Evolutionary conservation across 805 yeast genomes (phyloP), one percentile per base, ranked within the genome.

Genomic region (Hanseniaspora valbyensis): DNA sequence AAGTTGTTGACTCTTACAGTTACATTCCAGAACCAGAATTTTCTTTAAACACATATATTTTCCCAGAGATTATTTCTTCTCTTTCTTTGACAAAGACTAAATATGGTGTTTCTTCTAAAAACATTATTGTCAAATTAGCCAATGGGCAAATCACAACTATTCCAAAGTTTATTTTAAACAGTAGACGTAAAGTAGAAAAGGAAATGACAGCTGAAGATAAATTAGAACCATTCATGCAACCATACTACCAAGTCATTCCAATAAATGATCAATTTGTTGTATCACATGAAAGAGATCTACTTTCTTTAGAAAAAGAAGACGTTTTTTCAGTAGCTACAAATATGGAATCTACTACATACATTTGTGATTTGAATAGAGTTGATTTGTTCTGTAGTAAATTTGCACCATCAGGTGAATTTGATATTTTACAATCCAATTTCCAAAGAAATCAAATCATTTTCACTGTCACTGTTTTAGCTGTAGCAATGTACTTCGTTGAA

Each of bases 321-420:
- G 55, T 80, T 5, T 58, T 71, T 2, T 69, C 82, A 0, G 18
- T 46, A 1, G 71, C 83, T 2, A 83, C 96, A 0, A 72, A 76
- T 36, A 68, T 88, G 46, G 97, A 90, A 65, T 84, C 95, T 1
- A 88, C 96, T 0, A 71, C 82, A 16, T 71, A 85, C 18, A 75
- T 84, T 0, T 80, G 92, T 54, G 70, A 74, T 33, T 66, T 78
- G 41, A 85, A 82, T 18, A 30, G 30, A n/a, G 64, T 71, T n/a
- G 94, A 86, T 60, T 62, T 83, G 6, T 89, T 84, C 67, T 84
- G 89, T 59, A 81, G 94, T 0, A 71, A 78, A 52, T 72, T 83
- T 16, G 75, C 82, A 45, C 96, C 97, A 0, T 85, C 96, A 0
- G 76, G 76, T 39, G 84, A 86, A 36, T 89, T 85, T 65, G 98